Base-by-base conservation (phyloP, 352 stramenopile species). In the Phytopythium vexans region DNA sequence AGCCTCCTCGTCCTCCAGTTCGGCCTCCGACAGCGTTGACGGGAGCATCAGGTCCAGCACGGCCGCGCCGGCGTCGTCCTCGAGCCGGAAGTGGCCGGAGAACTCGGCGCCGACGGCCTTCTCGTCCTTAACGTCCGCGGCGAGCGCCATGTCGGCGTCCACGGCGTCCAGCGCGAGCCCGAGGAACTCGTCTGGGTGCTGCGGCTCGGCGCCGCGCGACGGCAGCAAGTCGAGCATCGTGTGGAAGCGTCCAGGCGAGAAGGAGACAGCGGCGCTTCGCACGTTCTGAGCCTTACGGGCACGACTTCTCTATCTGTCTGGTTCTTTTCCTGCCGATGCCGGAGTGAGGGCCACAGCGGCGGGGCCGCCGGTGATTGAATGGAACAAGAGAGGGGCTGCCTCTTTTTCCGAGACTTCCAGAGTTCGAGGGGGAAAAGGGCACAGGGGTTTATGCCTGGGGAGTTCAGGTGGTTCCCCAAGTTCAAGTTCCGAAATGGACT, bases 221-320 rank as follows among this genome's bases (percentile, higher is more conserved):
- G 65, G 60, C 60, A 68, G 62, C 21, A 72, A 49, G 49, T 72
- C 64, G 27, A 72, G 44, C 64, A 72, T 72, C 12, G 16, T 50
- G 21, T 31, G 43, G 43, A 49, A 48, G 27, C 32, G 11, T 38
- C 43, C 10, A 49, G 43, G 43, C 43, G 43, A 49, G 43, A 49
- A 16, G 14, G 4, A 38, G 43, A 49, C 8, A 14, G 38, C 38
- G 38, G 39, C 11, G 7, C 5, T 43, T 43, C 39, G 4, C 8
- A 7, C n/a, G 21, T 5, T n/a, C 12, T 15, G 42, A 14, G 34
- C 11, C 8, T 32, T 32, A 41, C 14, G 46, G 12, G n/a, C 11
- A 5, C n/a, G 34, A 41, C 41, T 46, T 15, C 43, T 49, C 31
- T 39, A 39, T 49, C 43, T 49, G 43, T 39, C 43, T 53, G 47